A percentile compares a stretch with the other conserved stretches of the same genome.
Conservation (phyloP, 2,329 filamentous ascomycete species). For the Tolypocladium inflatum region DNA sequence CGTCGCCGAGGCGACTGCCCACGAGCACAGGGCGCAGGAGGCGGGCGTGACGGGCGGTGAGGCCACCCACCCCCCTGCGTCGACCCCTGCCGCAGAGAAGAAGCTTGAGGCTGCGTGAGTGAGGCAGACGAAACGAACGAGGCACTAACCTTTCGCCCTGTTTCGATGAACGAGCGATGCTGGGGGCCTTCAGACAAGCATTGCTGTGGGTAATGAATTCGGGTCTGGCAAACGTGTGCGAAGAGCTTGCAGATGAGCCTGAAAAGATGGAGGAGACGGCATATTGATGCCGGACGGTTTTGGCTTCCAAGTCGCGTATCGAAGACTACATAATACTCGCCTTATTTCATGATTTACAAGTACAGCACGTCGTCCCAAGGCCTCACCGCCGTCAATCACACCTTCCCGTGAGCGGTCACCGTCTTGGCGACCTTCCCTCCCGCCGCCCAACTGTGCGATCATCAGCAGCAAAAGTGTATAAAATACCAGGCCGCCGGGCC, state of each 20-base stretch:
- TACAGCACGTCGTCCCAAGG: background rate
- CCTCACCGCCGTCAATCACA: background rate
- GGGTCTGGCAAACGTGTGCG: background rate
- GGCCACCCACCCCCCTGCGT: constrained; percentile 6
- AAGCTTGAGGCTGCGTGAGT: background rate
- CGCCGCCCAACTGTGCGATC: background rate
- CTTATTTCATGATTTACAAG: background rate
- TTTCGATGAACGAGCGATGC: background rate
- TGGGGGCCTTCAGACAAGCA: background rate
- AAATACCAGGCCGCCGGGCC: background rate
- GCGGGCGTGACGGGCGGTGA: constrained; percentile 30
- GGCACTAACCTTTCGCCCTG: background rate
- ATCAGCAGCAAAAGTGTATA: background rate
- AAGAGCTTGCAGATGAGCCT: background rate
- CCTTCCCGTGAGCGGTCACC: background rate
- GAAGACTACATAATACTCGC: background rate
- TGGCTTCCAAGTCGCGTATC: background rate
- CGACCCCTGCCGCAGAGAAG: background rate
- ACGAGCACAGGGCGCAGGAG: constrained; percentile 19
- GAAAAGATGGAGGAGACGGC: background rate
- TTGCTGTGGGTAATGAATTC: background rate
- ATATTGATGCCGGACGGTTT: background rate
- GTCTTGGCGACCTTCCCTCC: background rate
- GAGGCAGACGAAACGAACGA: constrained; percentile 1
- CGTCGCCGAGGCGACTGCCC: background rate